Conservation (phyloP, 2,329 filamentous ascomycete genomes). For the Akanthomyces muscarius region DNA sequence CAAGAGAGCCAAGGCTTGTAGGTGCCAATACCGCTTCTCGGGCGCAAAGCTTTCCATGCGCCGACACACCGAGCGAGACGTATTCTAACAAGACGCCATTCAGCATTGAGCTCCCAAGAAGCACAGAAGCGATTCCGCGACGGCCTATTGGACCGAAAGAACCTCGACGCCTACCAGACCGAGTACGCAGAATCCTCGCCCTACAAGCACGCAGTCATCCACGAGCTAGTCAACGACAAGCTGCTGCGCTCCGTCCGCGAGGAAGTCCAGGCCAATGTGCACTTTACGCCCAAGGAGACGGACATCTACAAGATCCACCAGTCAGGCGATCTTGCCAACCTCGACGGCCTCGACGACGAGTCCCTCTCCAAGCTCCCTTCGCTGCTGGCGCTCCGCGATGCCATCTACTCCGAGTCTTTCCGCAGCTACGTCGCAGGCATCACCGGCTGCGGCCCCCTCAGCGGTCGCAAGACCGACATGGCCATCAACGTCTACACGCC, state of each 20-base stretch:
- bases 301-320: slow-evolving; percentile 99
- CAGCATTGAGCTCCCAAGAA: slow-evolving; percentile 46
- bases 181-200: slow-evolving; percentile 62
- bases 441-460: slow-evolving; percentile 80
- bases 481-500: slow-evolving; percentile 98
- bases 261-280: slow-evolving; percentile 86
- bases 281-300: slow-evolving; percentile 97
- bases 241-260: slow-evolving; percentile 81
- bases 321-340: slow-evolving; percentile 93
- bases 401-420: slow-evolving; percentile 86
- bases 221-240: slow-evolving; percentile 69
- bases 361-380: slow-evolving; percentile 84
- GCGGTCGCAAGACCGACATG: slow-evolving; percentile 95
- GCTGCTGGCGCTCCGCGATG: slow-evolving; percentile 86
- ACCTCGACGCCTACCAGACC: slow-evolving; percentile 55
- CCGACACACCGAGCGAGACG: background rate
- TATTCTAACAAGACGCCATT: background rate
- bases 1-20: slow-evolving; percentile 11
- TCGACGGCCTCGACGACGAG: slow-evolving; percentile 85
- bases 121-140: slow-evolving; percentile 58
- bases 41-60: background rate
- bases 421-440: slow-evolving; percentile 83
- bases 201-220: slow-evolving; percentile 92
- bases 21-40: background rate
- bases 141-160: slow-evolving; percentile 59